Percentiles rank a stretch among this genome's conserved stretches.
phyloP scores from a whole-genome alignment of 192 early-diverging fungal species.

The Entomortierella chlamydospora region DNA sequence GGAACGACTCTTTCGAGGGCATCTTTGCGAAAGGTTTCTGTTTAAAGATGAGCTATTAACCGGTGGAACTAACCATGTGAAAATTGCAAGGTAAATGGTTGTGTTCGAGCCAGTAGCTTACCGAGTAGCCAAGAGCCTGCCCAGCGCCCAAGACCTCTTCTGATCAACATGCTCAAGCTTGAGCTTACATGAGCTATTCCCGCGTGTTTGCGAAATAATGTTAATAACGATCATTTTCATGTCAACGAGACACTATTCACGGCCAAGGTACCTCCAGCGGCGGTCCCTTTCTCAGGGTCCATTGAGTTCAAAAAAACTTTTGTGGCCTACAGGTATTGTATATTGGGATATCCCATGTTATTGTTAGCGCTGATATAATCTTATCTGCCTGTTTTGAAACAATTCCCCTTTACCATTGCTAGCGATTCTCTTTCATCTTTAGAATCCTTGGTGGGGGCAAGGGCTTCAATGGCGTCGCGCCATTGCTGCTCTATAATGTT shows the following conservation, averaged over 20 bases:
- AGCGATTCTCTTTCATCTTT: background rate
- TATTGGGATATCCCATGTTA: too few species aligned
- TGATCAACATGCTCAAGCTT: slow-evolving; percentile 27
- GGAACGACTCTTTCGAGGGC: slow-evolving; percentile 30
- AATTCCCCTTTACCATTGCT: background rate
- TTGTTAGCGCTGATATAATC: too few species aligned
- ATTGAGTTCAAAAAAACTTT: slow-evolving; percentile 22
- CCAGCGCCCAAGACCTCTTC: slow-evolving; percentile 28
- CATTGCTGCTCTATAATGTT: slow-evolving; percentile 18
- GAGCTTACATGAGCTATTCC: background rate
- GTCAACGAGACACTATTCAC: background rate
- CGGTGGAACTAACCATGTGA: too few species aligned
- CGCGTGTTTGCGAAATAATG: too few species aligned
- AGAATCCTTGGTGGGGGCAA: background rate
- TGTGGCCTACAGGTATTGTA: slow-evolving; percentile 3
- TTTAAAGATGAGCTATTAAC: background rate
- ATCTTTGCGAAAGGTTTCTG: slow-evolving; percentile 31
- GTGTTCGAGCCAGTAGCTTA: background rate
- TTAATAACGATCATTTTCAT: background rate
- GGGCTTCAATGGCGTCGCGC: slow-evolving; percentile 1
- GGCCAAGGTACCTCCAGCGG: background rate
- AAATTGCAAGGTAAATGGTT: too few species aligned
- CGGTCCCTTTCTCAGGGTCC: slow-evolving; percentile 6
- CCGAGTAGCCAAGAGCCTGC: slow-evolving; percentile 30
- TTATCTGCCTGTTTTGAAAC: background rate